Evolutionary conservation across 805 yeast species (phyloP), one percentile per base, ranked within the genome.

Genomic region (Ogataea pignaliae): DNA sequence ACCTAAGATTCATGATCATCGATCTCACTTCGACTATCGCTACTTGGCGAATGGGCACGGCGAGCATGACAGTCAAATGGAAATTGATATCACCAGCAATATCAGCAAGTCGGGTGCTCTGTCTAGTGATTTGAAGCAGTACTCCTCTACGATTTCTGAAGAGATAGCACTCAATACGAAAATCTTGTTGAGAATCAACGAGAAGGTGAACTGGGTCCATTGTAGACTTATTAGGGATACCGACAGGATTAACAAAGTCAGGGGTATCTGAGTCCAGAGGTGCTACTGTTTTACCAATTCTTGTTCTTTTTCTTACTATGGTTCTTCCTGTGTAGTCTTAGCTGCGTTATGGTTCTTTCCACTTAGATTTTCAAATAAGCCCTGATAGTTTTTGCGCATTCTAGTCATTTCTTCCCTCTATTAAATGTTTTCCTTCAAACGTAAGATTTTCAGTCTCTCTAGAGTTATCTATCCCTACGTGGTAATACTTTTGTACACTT

Each of bases 301-400:
- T 83, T 53, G 73, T 79, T 2, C 54, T 58, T 29, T 67, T 82
- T n/a, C n/a, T n/a, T n/a, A n/a, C n/a, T n/a, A n/a, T n/a, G 11
- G n/a, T n/a, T n/a, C n/a, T n/a, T n/a, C n/a, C n/a, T n/a, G n/a
- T n/a, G n/a, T n/a, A n/a, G n/a, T n/a, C n/a, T n/a, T n/a, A n/a
- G n/a, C n/a, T n/a, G n/a, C n/a, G n/a, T n/a, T n/a, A n/a, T n/a
- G n/a, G n/a, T n/a, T n/a, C n/a, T n/a, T n/a, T n/a, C n/a, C n/a
- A n/a, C n/a, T n/a, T n/a, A n/a, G n/a, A n/a, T n/a, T n/a, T n/a
- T n/a, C n/a, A n/a, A n/a, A n/a, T n/a, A n/a, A n/a, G n/a, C n/a
- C n/a, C n/a, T n/a, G n/a, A n/a, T n/a, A n/a, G n/a, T n/a, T n/a
- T n/a, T n/a, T n/a, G n/a, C n/a, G n/a, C n/a, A n/a, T n/a, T n/a